These are phyloP conservation scores for Neofusicoccum kwambonambiense DNA, from an alignment of 2,329 filamentous ascomycete species.

Conservation along the genomic window DNA sequence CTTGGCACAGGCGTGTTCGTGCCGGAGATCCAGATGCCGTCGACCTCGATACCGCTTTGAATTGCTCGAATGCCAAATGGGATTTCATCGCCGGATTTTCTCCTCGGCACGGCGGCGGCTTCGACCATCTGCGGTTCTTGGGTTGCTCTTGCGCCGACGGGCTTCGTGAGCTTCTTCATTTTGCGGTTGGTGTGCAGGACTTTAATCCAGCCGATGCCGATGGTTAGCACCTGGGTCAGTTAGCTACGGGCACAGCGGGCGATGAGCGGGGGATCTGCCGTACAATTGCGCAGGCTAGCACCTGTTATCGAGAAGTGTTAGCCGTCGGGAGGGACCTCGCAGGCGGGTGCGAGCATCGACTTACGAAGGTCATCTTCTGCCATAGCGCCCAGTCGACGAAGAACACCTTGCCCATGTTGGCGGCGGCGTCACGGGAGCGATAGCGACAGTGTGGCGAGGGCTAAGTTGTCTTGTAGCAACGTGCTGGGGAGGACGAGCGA, in stretches of 20 bases:
- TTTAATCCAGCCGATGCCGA: conserved; percentile 66
- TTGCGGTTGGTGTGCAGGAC: conserved; percentile 49
- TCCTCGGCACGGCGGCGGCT: conserved; percentile 39
- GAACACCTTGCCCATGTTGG: conserved; percentile 36
- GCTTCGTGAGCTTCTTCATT: conserved; percentile 43
- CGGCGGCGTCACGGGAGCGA: neutral
- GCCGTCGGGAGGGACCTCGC: conserved; percentile 19
- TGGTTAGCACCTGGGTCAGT: conserved; percentile 56
- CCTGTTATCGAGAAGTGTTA: conserved; percentile 49
- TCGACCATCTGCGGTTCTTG: conserved; percentile 63
- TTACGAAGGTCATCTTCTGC: conserved; percentile 88
- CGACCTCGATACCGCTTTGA: conserved; percentile 77
- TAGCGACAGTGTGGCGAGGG: conserved; percentile 15
- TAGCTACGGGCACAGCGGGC: conserved; percentile 24
- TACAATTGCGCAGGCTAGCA: conserved; percentile 70
- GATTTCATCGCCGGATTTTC: conserved; percentile 59
- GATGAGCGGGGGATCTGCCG: conserved; percentile 19
- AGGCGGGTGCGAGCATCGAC: conserved; percentile 34
- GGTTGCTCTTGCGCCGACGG: conserved; percentile 35
- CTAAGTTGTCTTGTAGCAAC: neutral
- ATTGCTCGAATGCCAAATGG: conserved; percentile 86
- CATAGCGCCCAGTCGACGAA: conserved; percentile 69
- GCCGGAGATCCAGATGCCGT: conserved; percentile 66
- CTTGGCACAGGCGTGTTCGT: conserved; percentile 43
- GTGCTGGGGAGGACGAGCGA: neutral